Evolutionary conservation across 768 basidiomycete species (phyloP).

Genomic region (Tylopilus intermedius): DNA sequence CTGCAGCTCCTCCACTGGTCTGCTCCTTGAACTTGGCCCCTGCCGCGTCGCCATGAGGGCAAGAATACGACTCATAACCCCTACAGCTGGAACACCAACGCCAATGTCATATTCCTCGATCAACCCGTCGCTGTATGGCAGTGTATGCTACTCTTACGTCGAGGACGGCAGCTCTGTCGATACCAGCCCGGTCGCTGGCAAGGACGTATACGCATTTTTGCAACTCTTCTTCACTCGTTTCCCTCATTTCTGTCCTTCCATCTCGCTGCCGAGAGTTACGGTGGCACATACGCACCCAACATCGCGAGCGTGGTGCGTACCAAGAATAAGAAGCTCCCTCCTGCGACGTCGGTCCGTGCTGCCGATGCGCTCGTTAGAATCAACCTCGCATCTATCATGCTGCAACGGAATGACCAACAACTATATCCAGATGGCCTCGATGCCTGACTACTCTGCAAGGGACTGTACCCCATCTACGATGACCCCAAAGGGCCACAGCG

Average conservation of each 20-base stretch:
- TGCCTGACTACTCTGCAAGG: constrained; percentile 81
- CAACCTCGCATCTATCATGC: constrained; percentile 77
- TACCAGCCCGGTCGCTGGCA: constrained; percentile 79
- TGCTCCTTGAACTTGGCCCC: constrained; percentile 90
- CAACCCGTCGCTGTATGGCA: constrained; percentile 82
- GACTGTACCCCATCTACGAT: constrained; percentile 77
- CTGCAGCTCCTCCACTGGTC: constrained; percentile 72
- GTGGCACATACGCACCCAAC: constrained; percentile 78
- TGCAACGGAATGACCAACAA: constrained; percentile 89
- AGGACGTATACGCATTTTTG: constrained; percentile 85
- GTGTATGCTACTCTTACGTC: constrained; percentile 61
- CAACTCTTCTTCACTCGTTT: constrained; percentile 71
- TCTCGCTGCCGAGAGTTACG: constrained; percentile 76
- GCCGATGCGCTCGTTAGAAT: constrained; percentile 50
- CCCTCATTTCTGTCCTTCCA: constrained; percentile 69
- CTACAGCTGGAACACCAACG: constrained; percentile 78
- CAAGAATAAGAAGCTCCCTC: constrained; percentile 59
- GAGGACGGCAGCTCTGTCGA: constrained; percentile 69
- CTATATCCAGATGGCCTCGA: constrained; percentile 68
- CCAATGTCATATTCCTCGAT: constrained; percentile 57
- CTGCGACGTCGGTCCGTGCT: constrained; percentile 40
- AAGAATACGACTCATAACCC: constrained; percentile 68
- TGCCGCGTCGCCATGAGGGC: constrained; percentile 67
- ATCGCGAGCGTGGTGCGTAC: constrained; percentile 80
- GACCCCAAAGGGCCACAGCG: constrained; percentile 67